phyloP scores from a whole-genome alignment of 352 stramenopile species.

The Paralagenidium karlingii region DNA sequence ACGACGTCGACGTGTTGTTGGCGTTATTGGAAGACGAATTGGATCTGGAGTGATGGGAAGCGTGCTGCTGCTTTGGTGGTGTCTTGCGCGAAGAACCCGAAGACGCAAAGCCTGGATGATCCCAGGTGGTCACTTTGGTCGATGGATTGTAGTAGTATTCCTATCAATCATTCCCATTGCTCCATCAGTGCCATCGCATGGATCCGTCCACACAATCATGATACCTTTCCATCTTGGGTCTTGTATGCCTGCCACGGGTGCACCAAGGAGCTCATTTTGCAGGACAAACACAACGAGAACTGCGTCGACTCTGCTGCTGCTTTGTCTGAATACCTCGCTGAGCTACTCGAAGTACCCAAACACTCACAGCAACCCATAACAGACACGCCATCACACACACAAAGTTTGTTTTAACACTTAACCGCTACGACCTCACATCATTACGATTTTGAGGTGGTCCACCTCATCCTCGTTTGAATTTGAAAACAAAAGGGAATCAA shows the following conservation, averaged over 20 bases:
- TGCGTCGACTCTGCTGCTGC: too few relatives aligned
- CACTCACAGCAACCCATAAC: too few relatives aligned
- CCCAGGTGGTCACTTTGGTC: conserved; percentile 83
- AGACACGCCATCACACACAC: too few relatives aligned
- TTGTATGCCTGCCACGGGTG: conserved; percentile 78
- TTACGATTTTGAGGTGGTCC: too few relatives aligned
- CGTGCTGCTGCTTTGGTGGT: conserved; percentile 10
- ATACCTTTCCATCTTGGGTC: conserved; percentile 74
- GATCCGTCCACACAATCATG: neutral
- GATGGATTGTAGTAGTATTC: conserved; percentile 87
- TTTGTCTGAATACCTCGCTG: too few relatives aligned
- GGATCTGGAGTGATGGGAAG: conserved; percentile 7
- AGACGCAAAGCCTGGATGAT: conserved; percentile 21
- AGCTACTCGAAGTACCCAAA: too few relatives aligned
- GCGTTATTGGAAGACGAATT: conserved; percentile 8
- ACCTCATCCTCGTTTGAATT: too few relatives aligned
- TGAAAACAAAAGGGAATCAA: too few relatives aligned
- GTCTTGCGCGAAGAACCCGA: conserved; percentile 14
- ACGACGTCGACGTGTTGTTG: conserved; percentile 6
- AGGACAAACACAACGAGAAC: too few relatives aligned
- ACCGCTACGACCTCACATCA: too few relatives aligned
- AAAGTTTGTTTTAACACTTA: too few relatives aligned
- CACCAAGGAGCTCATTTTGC: too few relatives aligned
- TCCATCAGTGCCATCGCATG: neutral
- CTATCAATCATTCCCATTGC: conserved; percentile 9